Conservation (phyloP, 1,139 yeast genomes). For the Kurtzmaniella quercitrusa region DNA sequence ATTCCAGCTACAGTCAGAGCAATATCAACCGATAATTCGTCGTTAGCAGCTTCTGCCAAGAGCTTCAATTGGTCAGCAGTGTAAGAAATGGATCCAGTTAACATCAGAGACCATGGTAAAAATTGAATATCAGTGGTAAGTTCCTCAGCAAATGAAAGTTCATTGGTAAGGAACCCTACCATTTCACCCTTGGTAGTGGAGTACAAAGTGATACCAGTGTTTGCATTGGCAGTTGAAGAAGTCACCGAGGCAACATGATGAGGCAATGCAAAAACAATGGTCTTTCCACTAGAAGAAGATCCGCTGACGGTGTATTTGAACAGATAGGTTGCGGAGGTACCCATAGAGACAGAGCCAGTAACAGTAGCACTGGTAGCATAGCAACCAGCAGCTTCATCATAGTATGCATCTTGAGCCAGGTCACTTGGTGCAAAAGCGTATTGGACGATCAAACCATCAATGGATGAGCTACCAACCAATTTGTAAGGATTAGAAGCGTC, state of each 20-base stretch:
- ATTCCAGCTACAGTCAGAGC: slow-evolving; percentile 41
- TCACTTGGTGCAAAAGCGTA: slow-evolving; percentile 44
- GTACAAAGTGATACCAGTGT: slow-evolving; percentile 47
- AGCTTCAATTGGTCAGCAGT: slow-evolving; percentile 47
- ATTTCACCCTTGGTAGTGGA: slow-evolving; percentile 68
- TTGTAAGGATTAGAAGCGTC: slow-evolving; percentile 3
- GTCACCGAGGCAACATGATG: slow-evolving; percentile 61
- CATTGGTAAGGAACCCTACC: slow-evolving; percentile 54
- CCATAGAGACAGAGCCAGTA: slow-evolving; percentile 23
- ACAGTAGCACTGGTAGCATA: slow-evolving; percentile 33
- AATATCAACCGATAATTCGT: slow-evolving; percentile 58
- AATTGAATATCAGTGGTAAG: slow-evolving; percentile 48
- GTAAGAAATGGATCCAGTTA: slow-evolving; percentile 34
- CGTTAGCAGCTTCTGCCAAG: slow-evolving; percentile 52
- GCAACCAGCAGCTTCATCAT: slow-evolving; percentile 34
- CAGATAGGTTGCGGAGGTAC: slow-evolving; percentile 45
- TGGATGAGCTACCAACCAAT: slow-evolving; percentile 11
- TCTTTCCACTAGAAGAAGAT: slow-evolving; percentile 43
- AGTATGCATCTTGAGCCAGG: slow-evolving; percentile 22
- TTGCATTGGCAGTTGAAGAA: slow-evolving; percentile 24
- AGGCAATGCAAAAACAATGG: slow-evolving; percentile 65
- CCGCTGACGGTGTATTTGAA: slow-evolving; percentile 55
- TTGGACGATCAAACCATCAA: slow-evolving; percentile 52
- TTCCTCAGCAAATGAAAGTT: slow-evolving; percentile 46
- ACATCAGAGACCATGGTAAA: slow-evolving; percentile 52